A percentile compares a stretch with the other conserved stretches of the same genome.
Conservation (phyloP, 2,329 filamentous ascomycete species). For the Talaromyces sp. region DNA sequence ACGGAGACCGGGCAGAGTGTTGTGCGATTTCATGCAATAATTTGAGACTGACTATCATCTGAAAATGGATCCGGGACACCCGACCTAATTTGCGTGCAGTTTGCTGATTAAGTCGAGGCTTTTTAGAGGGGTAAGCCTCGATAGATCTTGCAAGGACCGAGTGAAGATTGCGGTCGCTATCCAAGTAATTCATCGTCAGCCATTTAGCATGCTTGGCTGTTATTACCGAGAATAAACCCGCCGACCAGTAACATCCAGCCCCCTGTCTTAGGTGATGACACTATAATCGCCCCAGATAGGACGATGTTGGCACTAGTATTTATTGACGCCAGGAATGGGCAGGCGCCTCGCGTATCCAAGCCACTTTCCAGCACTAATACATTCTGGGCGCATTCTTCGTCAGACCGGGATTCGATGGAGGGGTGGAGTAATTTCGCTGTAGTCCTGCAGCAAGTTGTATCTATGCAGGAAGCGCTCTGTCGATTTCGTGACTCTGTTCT, state of each 20-base stretch:
- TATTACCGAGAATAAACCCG: background rate
- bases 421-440: background rate
- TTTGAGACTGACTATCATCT: background rate
- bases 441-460: background rate
- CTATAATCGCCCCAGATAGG: background rate
- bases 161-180: background rate
- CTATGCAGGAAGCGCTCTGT: background rate
- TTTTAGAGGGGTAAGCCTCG: background rate
- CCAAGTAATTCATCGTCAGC: background rate
- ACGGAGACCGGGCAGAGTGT: background rate
- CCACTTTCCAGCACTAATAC: background rate
- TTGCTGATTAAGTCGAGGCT: background rate
- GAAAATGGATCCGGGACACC: background rate
- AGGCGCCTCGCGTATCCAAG: background rate
- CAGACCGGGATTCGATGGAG: background rate
- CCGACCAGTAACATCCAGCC: background rate
- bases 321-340: background rate
- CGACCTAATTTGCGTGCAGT: background rate
- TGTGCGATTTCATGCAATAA: background rate
- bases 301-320: background rate
- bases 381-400: background rate
- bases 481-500: background rate
- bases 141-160: background rate
- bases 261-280: background rate
- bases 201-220: background rate